A percentile compares a stretch with the other conserved stretches of the same genome.
phyloP scores from a whole-genome alignment of 225 moss, liverwort and hornwort genomes.

The Polytrichum commune region DNA sequence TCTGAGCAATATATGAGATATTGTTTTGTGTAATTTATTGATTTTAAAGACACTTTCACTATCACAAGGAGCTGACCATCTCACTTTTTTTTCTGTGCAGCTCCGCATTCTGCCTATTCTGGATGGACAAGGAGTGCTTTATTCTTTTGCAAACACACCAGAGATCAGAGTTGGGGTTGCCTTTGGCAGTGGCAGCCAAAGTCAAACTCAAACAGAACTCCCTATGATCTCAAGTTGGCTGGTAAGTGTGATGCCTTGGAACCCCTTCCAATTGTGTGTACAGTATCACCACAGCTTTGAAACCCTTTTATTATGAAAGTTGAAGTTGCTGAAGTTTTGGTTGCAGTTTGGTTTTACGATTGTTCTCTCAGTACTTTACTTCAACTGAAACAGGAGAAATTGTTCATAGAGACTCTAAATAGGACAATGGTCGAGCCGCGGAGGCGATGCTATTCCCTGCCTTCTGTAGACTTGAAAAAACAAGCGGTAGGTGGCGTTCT shows the following conservation, averaged over 20 bases:
- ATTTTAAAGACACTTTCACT: not conserved
- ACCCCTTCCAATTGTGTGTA: not conserved
- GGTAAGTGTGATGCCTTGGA: conserved; percentile 40
- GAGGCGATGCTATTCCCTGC: conserved; percentile 52
- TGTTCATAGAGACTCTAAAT: conserved; percentile 51
- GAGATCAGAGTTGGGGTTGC: conserved; percentile 91
- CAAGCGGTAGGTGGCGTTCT: conserved; percentile 60
- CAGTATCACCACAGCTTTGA: not conserved
- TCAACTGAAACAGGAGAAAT: conserved; percentile 41
- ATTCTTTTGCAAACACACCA: conserved; percentile 72
- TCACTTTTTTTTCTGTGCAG: conserved; percentile 34
- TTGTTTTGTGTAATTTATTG: not conserved
- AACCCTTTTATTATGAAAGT: too few relatives aligned
- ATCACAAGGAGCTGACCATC: not conserved
- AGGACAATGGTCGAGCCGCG: conserved; percentile 68
- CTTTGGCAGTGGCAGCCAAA: conserved; percentile 80
- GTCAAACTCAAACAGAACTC: conserved; percentile 81
- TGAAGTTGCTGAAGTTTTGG: conserved; percentile 5
- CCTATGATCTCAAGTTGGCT: conserved; percentile 86
- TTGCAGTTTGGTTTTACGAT: conserved; percentile 9
- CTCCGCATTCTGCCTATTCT: conserved; percentile 78
- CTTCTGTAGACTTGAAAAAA: conserved; percentile 59
- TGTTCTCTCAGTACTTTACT: not conserved
- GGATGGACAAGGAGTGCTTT: conserved; percentile 91
- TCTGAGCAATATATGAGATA: too few relatives aligned